Percentiles rank a stretch among this genome's conserved stretches.
phyloP scores from a whole-genome alignment of 2,329 filamentous ascomycete species.

The Neofusicoccum kwambonambiense region DNA sequence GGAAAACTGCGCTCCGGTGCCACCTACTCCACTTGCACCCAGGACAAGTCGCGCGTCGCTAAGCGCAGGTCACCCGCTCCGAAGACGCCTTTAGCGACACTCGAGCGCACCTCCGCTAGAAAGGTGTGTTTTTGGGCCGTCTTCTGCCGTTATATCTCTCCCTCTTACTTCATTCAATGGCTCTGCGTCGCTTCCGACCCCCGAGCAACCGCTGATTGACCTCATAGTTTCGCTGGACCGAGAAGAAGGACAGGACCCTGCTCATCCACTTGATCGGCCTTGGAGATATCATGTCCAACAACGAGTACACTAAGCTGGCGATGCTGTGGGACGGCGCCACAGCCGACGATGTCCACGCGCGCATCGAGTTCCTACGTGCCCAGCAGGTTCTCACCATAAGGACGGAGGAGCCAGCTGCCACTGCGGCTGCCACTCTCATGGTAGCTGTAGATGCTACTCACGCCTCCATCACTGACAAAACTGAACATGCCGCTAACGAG shows the following conservation, averaged over 20 bases:
- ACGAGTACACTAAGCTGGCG: background rate
- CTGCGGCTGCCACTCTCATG: no score
- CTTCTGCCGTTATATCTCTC: background rate
- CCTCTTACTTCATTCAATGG: background rate
- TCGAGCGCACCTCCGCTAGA: background rate
- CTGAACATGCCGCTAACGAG: background rate
- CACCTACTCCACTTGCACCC: background rate
- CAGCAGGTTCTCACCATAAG: background rate
- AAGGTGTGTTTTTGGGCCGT: background rate
- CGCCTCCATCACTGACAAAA: background rate
- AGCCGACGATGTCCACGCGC: background rate
- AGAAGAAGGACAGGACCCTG: background rate
- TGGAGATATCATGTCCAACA: background rate
- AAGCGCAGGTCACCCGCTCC: background rate
- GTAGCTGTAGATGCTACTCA: background rate
- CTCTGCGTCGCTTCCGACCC: background rate
- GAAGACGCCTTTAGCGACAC: background rate
- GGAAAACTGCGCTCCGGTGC: background rate
- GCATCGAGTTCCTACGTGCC: background rate
- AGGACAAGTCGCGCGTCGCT: background rate
- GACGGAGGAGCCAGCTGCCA: background rate
- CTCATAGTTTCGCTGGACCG: background rate
- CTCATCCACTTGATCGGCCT: conserved; percentile 2
- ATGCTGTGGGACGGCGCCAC: background rate
- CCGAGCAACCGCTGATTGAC: background rate